Conservation (phyloP, 129 eudicot genomes). For the Centrapalus pauciflorus region DNA sequence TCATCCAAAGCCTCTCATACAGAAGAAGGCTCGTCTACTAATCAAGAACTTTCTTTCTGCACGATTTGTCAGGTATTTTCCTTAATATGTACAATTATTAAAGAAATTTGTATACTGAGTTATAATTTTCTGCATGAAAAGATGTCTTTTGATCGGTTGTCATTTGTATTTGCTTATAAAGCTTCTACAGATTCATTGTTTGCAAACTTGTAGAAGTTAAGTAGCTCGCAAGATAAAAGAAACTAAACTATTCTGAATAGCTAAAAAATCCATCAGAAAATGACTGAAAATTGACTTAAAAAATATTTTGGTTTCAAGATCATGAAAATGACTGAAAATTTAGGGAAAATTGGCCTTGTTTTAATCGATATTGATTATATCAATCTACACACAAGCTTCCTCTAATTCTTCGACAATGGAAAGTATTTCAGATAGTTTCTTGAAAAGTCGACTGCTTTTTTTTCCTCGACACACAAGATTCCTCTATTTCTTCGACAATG, state of each 20-base stretch:
- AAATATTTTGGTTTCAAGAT: background rate
- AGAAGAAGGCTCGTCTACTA: conserved; percentile 31
- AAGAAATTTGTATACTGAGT: background rate
- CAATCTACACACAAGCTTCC: background rate
- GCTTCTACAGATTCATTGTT: background rate
- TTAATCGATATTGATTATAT: background rate
- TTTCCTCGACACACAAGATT: background rate
- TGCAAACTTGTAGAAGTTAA: background rate
- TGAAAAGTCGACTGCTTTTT: background rate
- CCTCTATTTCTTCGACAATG: background rate
- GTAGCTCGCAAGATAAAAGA: background rate
- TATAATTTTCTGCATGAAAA: background rate
- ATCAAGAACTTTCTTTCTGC: conserved; percentile 54
- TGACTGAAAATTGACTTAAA: background rate
- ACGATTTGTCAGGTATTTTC: conserved; percentile 75
- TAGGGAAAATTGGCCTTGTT: no score
- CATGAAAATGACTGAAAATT: background rate
- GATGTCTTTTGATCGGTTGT: background rate
- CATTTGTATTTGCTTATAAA: background rate
- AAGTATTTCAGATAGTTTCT: background rate
- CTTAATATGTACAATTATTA: background rate
- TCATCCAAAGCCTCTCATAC: conserved; percentile 27
- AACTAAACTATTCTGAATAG: background rate
- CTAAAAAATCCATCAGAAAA: background rate
- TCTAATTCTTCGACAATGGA: background rate